Conservation (phyloP, 345 rosid species). For the Brassica incana region DNA sequence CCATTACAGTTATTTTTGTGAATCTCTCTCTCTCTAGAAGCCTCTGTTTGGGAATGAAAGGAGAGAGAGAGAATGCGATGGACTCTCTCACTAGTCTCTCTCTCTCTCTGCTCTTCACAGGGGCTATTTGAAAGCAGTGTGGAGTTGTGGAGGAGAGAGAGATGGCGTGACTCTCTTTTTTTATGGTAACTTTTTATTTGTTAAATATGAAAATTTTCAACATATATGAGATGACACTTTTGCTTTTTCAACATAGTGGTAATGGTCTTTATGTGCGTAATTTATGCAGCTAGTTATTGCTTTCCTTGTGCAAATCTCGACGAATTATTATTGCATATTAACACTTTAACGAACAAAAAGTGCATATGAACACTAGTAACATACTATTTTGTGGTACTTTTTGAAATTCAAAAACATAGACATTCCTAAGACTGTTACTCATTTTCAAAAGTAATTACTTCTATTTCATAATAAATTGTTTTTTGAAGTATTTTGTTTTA, state of each 20-base stretch:
- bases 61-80: conserved; percentile 36
- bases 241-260: conserved; percentile 11
- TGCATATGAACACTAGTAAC: background rate
- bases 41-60: conserved; percentile 14
- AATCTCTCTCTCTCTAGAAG: background rate
- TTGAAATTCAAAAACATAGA: background rate
- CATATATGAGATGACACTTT: conserved; percentile 22
- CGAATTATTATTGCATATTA: conserved; percentile 7
- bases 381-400: background rate
- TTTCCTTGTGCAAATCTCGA: conserved; percentile 26
- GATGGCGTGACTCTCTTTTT: conserved; percentile 22
- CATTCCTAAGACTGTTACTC: background rate
- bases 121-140: conserved; percentile 38
- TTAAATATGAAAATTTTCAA: background rate
- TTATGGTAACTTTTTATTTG: conserved; percentile 2
- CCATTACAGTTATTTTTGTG: background rate
- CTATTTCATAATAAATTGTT: background rate
- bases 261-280: conserved; percentile 31
- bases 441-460: background rate
- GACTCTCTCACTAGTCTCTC: conserved; percentile 38
- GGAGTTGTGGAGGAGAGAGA: conserved; percentile 33
- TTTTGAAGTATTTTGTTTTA: background rate
- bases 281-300: conserved; percentile 45
- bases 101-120: conserved; percentile 30
- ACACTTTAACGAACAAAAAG: background rate